phyloP scores from a whole-genome alignment of 2,329 filamentous ascomycete species.

The Epichloe glyceriae region DNA sequence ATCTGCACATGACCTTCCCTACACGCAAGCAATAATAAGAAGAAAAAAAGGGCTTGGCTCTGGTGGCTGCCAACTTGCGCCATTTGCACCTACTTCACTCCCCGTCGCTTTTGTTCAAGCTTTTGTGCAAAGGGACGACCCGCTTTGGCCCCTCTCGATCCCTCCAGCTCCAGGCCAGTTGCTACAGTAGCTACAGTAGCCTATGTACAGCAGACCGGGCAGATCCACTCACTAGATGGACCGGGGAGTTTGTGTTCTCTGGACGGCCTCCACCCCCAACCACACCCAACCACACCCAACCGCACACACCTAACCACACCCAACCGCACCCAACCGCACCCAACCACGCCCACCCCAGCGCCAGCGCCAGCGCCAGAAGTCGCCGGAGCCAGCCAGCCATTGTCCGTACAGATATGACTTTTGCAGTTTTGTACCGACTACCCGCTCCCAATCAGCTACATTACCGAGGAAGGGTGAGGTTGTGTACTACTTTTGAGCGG shows the following conservation, averaged over 20 bases:
- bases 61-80: neutral
- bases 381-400: neutral
- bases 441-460: neutral
- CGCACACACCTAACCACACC: too few relatives aligned
- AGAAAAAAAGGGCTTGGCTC: neutral
- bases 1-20: too few relatives aligned
- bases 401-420: neutral
- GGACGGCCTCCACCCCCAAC: too few relatives aligned
- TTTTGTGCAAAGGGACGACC: conserved; percentile 1
- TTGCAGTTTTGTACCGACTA: too few relatives aligned
- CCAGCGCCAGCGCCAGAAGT: neutral
- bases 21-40: neutral
- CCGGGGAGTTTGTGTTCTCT: neutral
- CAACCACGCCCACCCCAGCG: too few relatives aligned
- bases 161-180: conserved; percentile 1
- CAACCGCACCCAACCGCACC: too few relatives aligned
- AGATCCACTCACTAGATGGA: neutral
- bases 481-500: neutral
- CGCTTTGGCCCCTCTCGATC: conserved; percentile 3
- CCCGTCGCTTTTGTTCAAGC: neutral
- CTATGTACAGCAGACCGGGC: neutral
- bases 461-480: neutral
- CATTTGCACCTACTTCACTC: conserved; percentile 1
- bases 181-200: neutral
- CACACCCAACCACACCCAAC: too few relatives aligned